Evolutionary conservation across 1,139 yeast genomes (phyloP).

Genomic region (Sugiyamaella japonica): DNA sequence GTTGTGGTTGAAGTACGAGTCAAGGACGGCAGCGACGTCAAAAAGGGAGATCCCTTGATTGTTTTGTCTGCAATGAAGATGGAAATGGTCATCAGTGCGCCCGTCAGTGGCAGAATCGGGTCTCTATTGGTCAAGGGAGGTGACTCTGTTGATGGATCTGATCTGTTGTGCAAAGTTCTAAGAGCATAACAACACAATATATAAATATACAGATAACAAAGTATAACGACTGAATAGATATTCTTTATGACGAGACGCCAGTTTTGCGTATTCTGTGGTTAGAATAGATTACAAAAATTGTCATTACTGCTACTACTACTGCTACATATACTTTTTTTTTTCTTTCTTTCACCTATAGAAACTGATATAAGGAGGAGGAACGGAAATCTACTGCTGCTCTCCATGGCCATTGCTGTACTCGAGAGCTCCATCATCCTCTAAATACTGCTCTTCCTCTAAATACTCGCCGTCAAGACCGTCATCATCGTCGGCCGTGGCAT

Average conservation of each 20-base stretch:
- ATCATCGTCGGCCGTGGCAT: slow-evolving; percentile 51
- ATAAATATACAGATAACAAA: slow-evolving; percentile 4
- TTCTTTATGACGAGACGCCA: too few relatives aligned
- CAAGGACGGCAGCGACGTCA: slow-evolving; percentile 81
- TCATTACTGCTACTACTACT: slow-evolving; percentile 15
- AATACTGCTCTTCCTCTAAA: slow-evolving; percentile 22
- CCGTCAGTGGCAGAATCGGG: slow-evolving; percentile 78
- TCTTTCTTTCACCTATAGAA: too few relatives aligned
- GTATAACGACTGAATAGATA: slow-evolving; percentile 15
- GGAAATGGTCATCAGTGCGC: slow-evolving; percentile 98
- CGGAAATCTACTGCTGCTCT: slow-evolving; percentile 4
- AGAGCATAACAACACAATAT: slow-evolving; percentile 28
- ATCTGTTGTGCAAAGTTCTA: slow-evolving; percentile 59
- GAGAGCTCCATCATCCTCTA: slow-evolving; percentile 18
- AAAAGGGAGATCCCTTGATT: slow-evolving; percentile 95
- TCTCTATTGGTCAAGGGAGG: slow-evolving; percentile 80
- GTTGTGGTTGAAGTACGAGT: slow-evolving; percentile 94
- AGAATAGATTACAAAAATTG: slow-evolving; percentile 8
- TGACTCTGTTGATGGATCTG: slow-evolving; percentile 93
- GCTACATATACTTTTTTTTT: slow-evolving; percentile 9
- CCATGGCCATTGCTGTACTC: slow-evolving; percentile 23
- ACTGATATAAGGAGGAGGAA: neutral
- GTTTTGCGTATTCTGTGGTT: too few relatives aligned
- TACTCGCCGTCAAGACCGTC: slow-evolving; percentile 35
- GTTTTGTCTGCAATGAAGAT: slow-evolving; percentile 98